Evolutionary conservation across 441 rosid genomes (phyloP).

Genomic region (Arabidopsis lyrata): DNA sequence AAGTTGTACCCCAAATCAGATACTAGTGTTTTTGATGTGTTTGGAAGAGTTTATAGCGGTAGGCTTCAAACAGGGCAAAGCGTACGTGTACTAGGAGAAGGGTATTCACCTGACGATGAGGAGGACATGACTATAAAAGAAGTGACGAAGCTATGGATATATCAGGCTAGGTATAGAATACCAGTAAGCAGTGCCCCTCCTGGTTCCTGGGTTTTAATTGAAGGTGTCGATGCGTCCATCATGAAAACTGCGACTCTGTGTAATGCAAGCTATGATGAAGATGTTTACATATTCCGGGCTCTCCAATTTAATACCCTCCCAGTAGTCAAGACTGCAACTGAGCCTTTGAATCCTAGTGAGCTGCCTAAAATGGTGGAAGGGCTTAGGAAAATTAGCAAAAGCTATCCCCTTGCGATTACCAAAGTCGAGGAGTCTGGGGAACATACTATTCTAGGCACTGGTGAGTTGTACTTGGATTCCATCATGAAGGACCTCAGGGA

Average conservation of each 20-base stretch:
- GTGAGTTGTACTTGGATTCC: constrained; percentile 95
- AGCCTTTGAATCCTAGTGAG: constrained; percentile 98
- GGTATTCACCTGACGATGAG: constrained; percentile 96
- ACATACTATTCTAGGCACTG: constrained; percentile 96
- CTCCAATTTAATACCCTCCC: constrained; percentile 96
- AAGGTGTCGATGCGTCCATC: constrained; percentile 97
- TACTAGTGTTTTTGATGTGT: constrained; percentile 97
- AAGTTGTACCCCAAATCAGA: constrained; percentile 97
- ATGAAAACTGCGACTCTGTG: constrained; percentile 98
- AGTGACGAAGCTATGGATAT: constrained; percentile 94
- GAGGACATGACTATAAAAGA: constrained; percentile 98
- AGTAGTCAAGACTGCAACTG: constrained; percentile 97
- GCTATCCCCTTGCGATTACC: constrained; percentile 97
- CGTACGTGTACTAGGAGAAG: constrained; percentile 90
- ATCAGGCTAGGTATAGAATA: constrained; percentile 93
- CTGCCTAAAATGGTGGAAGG: constrained; percentile 99
- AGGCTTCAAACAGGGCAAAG: constrained; percentile 93
- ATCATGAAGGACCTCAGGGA: constrained; percentile 99
- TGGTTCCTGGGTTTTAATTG: constrained; percentile 97
- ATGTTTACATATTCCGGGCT: constrained; percentile 84
- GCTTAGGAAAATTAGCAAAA: constrained; percentile 96
- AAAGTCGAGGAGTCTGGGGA: constrained; percentile 99
- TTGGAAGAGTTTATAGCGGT: constrained; percentile 94
- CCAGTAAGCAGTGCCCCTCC: constrained; percentile 96
- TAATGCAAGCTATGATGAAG: constrained; percentile 75